phyloP scores from a whole-genome alignment of 2,329 filamentous ascomycete genomes.

The Fusarium tricinctum region DNA sequence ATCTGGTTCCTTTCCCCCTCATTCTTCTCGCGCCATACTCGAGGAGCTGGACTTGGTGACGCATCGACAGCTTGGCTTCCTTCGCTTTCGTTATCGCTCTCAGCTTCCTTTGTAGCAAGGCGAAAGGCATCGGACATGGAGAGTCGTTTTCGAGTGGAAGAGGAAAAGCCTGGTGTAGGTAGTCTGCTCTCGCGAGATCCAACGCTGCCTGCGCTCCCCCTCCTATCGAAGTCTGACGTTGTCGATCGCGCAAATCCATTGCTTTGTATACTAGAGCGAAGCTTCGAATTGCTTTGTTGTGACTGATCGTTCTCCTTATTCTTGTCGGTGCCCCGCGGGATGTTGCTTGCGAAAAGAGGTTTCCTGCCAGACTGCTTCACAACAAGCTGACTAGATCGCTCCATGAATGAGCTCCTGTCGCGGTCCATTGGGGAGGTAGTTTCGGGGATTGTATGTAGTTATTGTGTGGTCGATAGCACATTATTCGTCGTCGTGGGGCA shows the following conservation, averaged over 20 bases:
- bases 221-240: slow-evolving; percentile 47
- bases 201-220: slow-evolving; percentile 42
- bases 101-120: slow-evolving; percentile 52
- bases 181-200: slow-evolving; percentile 54
- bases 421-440: slow-evolving; percentile 44
- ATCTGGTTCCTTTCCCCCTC: slow-evolving; percentile 52
- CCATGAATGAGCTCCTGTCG: slow-evolving; percentile 43
- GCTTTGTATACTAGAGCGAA: slow-evolving; percentile 31
- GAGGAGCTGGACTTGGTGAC: slow-evolving; percentile 66
- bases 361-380: slow-evolving; percentile 59
- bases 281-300: slow-evolving; percentile 25
- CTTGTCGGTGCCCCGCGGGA: slow-evolving; percentile 41
- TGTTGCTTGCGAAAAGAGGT: slow-evolving; percentile 55
- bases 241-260: slow-evolving; percentile 44
- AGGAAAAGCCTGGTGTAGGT: slow-evolving; percentile 52
- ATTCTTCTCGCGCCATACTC: slow-evolving; percentile 57
- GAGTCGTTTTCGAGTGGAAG: slow-evolving; percentile 54
- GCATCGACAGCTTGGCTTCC: slow-evolving; percentile 56
- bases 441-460: slow-evolving; percentile 22
- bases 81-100: slow-evolving; percentile 43
- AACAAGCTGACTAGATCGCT: slow-evolving; percentile 50
- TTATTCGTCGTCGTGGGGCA: slow-evolving; percentile 26
- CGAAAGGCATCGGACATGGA: slow-evolving; percentile 60
- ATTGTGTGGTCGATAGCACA: slow-evolving; percentile 40
- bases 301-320: slow-evolving; percentile 43